Base-by-base conservation (phyloP, 192 early-diverging fungal species). In the Gonapodya prolifera region DNA sequence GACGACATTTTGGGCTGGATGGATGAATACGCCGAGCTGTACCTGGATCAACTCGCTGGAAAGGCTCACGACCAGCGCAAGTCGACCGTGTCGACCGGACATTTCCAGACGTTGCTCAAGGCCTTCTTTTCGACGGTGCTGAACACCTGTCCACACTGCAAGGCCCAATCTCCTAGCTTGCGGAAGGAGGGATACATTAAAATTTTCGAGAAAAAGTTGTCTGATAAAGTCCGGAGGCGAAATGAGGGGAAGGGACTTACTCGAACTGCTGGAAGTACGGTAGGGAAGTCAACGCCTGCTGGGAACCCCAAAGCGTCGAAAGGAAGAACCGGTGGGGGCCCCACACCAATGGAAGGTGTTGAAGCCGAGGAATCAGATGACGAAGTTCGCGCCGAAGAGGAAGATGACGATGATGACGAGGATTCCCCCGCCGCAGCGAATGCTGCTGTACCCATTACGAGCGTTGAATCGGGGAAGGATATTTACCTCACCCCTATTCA, bases 111-210 rank as follows among this genome's bases (percentile, higher is more conserved):
- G 70, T 75, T 90, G 28, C 85, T 88, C 76, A 77, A 83, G 1
- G 83, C 85, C 69, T 86, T 89, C 74, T 77, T 87, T 34, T 34
- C 31, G 34, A 32, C 71, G 16, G 71, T 73, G 2, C 71, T 29
- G 61, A 83, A 76, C 33, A 85, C 86, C 34, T 94, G 93, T 78
- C 84, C 84, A 45, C 90, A 92, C 83, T 94, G 93, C 81, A 80
- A 81, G 2, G 84, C 80, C 13, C 81, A 84, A 29, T 77, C 85
- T n/a, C 91, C 92, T 76, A 89, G 91, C 76, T 85, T 95, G 77
- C 86, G 94, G 30, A 91, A 88, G 74, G 95, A 96, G 77, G 94
- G 93, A 2, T 84, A 87, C 77, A 83, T 89, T 76, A 97, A 97
- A 83, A 84, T 98, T 30, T 97, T 97, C 85, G 85, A 92, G 79